These are phyloP conservation scores for Selaginella tamariscina DNA, from an alignment of 75 land plant genomes.

Conservation along the genomic window DNA sequence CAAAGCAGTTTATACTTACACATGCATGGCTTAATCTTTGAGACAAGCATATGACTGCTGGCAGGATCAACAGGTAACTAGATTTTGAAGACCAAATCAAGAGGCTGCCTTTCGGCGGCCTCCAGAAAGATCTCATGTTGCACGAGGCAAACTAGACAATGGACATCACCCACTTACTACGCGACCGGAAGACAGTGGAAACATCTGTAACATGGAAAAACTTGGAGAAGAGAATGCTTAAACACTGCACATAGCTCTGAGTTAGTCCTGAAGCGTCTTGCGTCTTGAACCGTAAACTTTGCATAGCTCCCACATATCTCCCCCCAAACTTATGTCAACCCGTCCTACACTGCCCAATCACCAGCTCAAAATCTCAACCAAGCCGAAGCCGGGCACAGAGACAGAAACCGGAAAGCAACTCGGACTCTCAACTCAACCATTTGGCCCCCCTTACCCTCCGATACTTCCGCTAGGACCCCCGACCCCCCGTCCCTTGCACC, in stretches of 20 bases:
- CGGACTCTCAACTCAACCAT: not conserved
- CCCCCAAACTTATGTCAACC: slow-evolving; percentile 3
- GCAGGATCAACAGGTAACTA: slow-evolving; percentile 12
- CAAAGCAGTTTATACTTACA: slow-evolving; percentile 22
- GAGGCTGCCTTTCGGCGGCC: not conserved
- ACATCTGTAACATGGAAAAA: not conserved
- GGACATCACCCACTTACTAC: slow-evolving; percentile 1
- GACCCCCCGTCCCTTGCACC: not conserved
- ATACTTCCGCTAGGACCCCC: not conserved
- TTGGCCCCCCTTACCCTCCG: not conserved
- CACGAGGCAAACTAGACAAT: not conserved
- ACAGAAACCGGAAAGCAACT: not conserved
- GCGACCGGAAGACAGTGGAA: not conserved
- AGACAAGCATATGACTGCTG: slow-evolving; percentile 31
- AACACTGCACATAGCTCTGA: not conserved
- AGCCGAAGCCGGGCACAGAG: slow-evolving; percentile 2
- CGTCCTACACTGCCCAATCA: not conserved
- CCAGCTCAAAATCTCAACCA: slow-evolving; percentile 3
- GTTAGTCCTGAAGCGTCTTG: not conserved
- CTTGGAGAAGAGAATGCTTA: not conserved
- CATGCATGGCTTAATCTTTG: slow-evolving; percentile 28
- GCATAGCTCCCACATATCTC: slow-evolving; percentile 1
- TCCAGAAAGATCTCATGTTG: slow-evolving; percentile 1
- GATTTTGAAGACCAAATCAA: not conserved
- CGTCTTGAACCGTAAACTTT: not conserved